Conservation (phyloP, 306 rosid genomes). For the Dryas alaskensis region DNA sequence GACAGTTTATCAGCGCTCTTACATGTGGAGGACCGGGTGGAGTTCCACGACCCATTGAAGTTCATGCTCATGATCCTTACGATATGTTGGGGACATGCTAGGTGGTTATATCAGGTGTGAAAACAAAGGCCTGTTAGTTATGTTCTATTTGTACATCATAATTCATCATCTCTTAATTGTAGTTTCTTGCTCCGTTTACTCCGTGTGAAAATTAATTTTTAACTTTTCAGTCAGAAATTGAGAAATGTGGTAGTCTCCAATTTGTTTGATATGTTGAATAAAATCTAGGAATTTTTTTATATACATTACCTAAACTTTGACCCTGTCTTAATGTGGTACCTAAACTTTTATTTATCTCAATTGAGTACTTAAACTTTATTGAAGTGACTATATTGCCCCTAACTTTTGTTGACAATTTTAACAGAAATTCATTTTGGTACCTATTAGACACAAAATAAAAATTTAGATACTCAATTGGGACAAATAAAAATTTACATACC, state of each 20-base stretch:
- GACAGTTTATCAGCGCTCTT: slow-evolving; percentile 95
- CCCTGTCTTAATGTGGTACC: no score
- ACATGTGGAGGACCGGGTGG: slow-evolving; percentile 99
- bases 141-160: slow-evolving; percentile 1
- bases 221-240: neutral
- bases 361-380: no score
- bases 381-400: no score
- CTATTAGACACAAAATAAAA: no score
- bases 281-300: no score
- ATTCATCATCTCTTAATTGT: slow-evolving; percentile 6
- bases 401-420: no score
- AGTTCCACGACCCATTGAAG: slow-evolving; percentile 98
- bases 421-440: no score
- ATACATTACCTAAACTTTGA: no score
- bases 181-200: slow-evolving; percentile 22
- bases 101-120: slow-evolving; percentile 95
- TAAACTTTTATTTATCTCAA: no score
- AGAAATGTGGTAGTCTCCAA: neutral
- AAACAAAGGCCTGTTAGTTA: slow-evolving; percentile 26
- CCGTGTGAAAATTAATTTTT: slow-evolving; percentile 5
- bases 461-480: no score
- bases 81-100: slow-evolving; percentile 95
- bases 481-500: no score
- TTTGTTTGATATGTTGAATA: neutral
- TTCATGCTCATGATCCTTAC: slow-evolving; percentile 94